Percentiles rank a stretch among this genome's conserved stretches.
phyloP scores from a whole-genome alignment of 169 alveolate species.

The Babesia microti region DNA sequence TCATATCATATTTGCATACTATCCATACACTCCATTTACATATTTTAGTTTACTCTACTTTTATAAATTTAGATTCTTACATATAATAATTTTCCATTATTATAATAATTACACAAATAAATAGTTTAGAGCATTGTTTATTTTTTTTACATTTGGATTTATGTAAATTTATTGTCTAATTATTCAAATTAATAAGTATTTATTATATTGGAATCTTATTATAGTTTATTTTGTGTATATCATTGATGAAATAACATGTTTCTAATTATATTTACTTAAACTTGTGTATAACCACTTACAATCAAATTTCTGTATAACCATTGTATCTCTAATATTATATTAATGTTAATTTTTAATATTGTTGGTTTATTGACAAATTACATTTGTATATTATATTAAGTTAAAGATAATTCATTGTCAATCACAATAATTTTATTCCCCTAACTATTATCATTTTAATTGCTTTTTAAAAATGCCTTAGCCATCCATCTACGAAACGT shows the following conservation, averaged over 20 bases:
- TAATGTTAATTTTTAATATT: neutral
- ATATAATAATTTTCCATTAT: neutral
- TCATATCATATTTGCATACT: neutral
- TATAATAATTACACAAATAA: neutral
- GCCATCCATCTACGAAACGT: neutral
- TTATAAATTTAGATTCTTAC: neutral
- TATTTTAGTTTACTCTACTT: neutral
- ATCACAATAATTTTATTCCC: neutral
- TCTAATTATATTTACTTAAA: neutral
- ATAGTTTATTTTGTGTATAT: slow-evolving; percentile 1
- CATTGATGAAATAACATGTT: neutral
- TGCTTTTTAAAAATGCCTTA: neutral
- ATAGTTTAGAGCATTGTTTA: slow-evolving; percentile 9
- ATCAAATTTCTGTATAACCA: neutral
- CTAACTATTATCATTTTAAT: neutral
- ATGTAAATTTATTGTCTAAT: neutral
- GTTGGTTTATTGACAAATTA: neutral
- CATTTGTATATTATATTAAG: neutral
- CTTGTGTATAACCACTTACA: neutral
- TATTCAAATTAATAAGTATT: neutral
- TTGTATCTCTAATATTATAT: neutral
- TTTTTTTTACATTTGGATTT: neutral
- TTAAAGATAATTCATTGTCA: neutral
- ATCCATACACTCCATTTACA: neutral
- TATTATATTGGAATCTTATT: neutral